phyloP scores from a whole-genome alignment of 148 eudicot genomes.

The Agrostemma githago region DNA sequence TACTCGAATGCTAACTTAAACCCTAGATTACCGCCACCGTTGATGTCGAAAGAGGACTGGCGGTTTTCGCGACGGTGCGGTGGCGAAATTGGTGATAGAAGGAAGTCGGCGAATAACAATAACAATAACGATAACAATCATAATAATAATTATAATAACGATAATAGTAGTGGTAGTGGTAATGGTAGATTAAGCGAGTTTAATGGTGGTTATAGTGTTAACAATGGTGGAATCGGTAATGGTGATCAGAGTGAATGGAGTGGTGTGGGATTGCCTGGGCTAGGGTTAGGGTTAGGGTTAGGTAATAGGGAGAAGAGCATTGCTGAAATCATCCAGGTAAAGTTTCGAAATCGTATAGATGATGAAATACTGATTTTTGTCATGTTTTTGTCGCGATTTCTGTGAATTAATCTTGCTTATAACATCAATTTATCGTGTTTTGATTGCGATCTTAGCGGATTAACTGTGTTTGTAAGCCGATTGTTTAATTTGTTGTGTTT shows the following conservation, averaged over 20 bases:
- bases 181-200: slow-evolving; percentile 2
- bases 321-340: slow-evolving; percentile 77
- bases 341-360: background rate
- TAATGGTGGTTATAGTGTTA: slow-evolving; percentile 9
- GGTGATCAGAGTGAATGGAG: slow-evolving; percentile 47
- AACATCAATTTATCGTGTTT: background rate
- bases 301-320: slow-evolving; percentile 69
- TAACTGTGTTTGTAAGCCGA: no score
- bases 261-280: slow-evolving; percentile 75
- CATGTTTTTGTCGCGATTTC: background rate
- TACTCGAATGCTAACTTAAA: slow-evolving; percentile 55
- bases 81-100: slow-evolving; percentile 54
- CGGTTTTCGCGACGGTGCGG: slow-evolving; percentile 43
- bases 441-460: background rate
- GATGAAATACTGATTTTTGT: no score
- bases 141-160: background rate
- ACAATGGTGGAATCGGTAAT: background rate
- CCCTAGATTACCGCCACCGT: slow-evolving; percentile 62
- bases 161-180: background rate
- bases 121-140: slow-evolving; percentile 2
- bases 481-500: background rate
- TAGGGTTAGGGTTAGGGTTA: slow-evolving; percentile 69
- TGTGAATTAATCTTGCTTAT: background rate
- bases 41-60: slow-evolving; percentile 64
- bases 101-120: slow-evolving; percentile 27